phyloP scores from a whole-genome alignment of 257 asterid genomes.

The Jasminum sambac region DNA sequence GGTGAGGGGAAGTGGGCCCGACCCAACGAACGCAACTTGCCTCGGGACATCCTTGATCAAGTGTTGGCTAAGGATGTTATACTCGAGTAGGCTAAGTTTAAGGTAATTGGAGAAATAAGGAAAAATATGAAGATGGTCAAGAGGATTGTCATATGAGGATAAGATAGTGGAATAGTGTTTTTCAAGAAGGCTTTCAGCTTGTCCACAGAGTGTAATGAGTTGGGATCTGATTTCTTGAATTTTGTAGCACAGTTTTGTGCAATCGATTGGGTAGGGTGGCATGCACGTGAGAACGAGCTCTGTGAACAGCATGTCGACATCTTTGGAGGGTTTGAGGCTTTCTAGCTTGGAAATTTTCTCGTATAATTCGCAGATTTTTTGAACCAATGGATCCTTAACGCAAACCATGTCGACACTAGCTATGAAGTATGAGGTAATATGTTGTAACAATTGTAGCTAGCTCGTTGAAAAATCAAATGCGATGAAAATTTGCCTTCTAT shows the following conservation, averaged over 20 bases:
- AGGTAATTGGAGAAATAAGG: slow-evolving; percentile 79
- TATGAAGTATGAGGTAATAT: neutral
- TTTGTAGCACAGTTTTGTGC: slow-evolving; percentile 53
- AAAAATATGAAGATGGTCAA: slow-evolving; percentile 54
- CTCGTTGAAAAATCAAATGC: neutral
- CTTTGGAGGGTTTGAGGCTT: slow-evolving; percentile 59
- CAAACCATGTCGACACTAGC: slow-evolving; percentile 69
- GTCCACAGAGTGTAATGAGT: slow-evolving; percentile 68
- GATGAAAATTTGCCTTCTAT: slow-evolving; percentile 8
- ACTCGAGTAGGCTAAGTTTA: slow-evolving; percentile 63
- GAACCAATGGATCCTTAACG: slow-evolving; percentile 67
- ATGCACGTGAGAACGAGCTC: slow-evolving; percentile 69
- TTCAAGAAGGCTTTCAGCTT: slow-evolving; percentile 78
- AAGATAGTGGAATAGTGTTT: slow-evolving; percentile 57
- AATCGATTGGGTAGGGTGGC: slow-evolving; percentile 80
- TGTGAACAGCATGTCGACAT: slow-evolving; percentile 67
- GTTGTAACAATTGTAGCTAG: neutral
- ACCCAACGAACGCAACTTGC: slow-evolving; percentile 69
- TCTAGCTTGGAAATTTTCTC: slow-evolving; percentile 60
- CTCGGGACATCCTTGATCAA: slow-evolving; percentile 25
- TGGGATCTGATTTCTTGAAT: slow-evolving; percentile 59
- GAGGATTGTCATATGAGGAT: slow-evolving; percentile 48
- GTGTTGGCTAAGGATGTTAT: slow-evolving; percentile 51
- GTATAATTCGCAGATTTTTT: slow-evolving; percentile 52
- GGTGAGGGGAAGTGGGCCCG: slow-evolving; percentile 88